phyloP scores from a whole-genome alignment of 768 basidiomycete genomes.

The Leccinum variicolor region DNA sequence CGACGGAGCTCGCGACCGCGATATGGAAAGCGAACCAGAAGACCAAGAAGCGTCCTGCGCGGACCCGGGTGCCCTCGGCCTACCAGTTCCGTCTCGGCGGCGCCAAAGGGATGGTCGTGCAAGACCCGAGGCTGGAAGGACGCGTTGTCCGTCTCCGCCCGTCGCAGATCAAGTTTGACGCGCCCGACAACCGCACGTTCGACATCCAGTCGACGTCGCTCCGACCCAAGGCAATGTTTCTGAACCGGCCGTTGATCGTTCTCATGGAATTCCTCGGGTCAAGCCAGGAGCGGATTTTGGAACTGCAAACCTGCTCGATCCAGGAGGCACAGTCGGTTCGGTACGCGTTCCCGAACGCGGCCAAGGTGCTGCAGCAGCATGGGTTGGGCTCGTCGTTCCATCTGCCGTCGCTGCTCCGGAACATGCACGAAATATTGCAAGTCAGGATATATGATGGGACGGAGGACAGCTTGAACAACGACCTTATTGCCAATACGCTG shows the following conservation, averaged over 20 bases:
- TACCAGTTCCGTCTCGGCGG: slow-evolving; percentile 45
- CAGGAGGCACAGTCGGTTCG: slow-evolving; percentile 34
- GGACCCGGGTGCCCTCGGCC: slow-evolving; percentile 34
- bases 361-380: slow-evolving; percentile 40
- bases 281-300: slow-evolving; percentile 29
- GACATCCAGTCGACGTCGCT: slow-evolving; percentile 48
- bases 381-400: slow-evolving; percentile 45
- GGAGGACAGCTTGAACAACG: slow-evolving; percentile 25
- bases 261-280: slow-evolving; percentile 46
- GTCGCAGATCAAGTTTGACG: slow-evolving; percentile 49
- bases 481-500: slow-evolving; percentile 36
- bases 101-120: slow-evolving; percentile 46
- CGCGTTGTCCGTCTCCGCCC: slow-evolving; percentile 38
- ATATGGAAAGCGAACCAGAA: slow-evolving; percentile 37
- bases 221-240: slow-evolving; percentile 40
- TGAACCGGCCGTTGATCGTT: slow-evolving; percentile 48
- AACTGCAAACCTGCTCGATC: slow-evolving; percentile 38
- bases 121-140: slow-evolving; percentile 37
- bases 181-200: slow-evolving; percentile 34
- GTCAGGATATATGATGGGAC: slow-evolving; percentile 19
- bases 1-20: slow-evolving; percentile 30
- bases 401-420: slow-evolving; percentile 40
- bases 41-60: slow-evolving; percentile 21
- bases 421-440: slow-evolving; percentile 33
- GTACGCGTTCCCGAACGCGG: slow-evolving; percentile 33